phyloP scores from a whole-genome alignment of 192 early-diverging fungal species.

The Linnemannia elongata region DNA sequence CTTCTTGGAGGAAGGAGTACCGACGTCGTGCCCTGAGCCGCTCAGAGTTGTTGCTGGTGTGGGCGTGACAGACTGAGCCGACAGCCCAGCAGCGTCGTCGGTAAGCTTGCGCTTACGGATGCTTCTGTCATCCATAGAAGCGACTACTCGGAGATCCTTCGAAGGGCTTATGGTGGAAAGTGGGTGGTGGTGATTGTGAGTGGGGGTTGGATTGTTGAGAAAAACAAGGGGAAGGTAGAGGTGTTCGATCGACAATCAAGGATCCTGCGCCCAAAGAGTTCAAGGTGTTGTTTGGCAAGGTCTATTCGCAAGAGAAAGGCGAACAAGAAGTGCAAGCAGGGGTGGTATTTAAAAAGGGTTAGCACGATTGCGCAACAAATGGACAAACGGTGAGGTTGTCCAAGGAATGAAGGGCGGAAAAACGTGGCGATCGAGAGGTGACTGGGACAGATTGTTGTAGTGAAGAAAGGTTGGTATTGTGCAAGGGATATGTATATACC shows the following conservation, averaged over 20 bases:
- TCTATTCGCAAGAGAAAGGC: background rate
- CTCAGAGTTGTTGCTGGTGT: background rate
- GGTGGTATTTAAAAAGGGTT: background rate
- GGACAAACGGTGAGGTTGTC: background rate
- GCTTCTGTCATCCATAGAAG: conserved; percentile 60
- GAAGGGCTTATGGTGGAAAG: conserved; percentile 56
- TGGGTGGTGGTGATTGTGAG: background rate
- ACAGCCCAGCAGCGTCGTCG: conserved; percentile 41
- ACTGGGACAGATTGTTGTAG: background rate
- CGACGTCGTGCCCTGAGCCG: conserved; percentile 1
- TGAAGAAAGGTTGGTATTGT: background rate
- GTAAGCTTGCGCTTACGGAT: conserved; percentile 61
- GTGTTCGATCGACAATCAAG: background rate
- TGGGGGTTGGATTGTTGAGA: background rate
- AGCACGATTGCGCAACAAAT: background rate
- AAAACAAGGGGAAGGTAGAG: background rate
- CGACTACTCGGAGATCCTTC: conserved; percentile 49
- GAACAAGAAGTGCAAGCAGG: background rate
- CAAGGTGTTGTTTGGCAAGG: background rate
- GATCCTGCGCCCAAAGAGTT: background rate
- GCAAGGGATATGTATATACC: background rate
- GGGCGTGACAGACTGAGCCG: conserved; percentile 19
- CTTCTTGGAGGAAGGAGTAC: conserved; percentile 22
- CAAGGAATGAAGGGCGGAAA: background rate
- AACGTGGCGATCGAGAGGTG: background rate